Base-by-base conservation (phyloP, 83 land plant genomes). In the Diphasiastrum complanatum region DNA sequence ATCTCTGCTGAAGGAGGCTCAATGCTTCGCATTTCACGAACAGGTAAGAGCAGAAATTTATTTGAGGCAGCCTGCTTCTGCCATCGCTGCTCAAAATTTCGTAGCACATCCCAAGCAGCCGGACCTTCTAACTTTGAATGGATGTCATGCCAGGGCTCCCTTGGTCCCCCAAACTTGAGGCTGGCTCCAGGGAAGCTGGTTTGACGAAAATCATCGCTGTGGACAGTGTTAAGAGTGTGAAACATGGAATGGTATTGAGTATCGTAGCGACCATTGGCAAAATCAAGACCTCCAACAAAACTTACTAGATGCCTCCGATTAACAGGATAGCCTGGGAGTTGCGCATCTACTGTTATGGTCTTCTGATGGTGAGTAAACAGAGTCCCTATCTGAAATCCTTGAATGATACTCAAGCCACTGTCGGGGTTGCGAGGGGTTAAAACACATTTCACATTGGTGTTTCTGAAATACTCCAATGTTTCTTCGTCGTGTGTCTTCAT, bases 81-180 rank as follows among this genome's bases (percentile, higher is more conserved):
- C 62, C 62, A 60, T 37, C 62, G 4, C 62, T 60, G 62, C 62
- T 60, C 62, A 43, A 60, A 60, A 19, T 60, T 60, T 24, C 4
- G 36, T 26, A 60, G 5, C 14, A 60, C 45, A 60, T 60, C 62
- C 62, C 62, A 60, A 11, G 62, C 62, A 5, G 36, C 38, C 11
- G 62, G 62, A 33, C 62, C 62, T 37, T 60, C 62, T 5, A 60
- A 26, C 58, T 41, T 46, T 5, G 62, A 33, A 60, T 60, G 62
- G 20, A 60, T 60, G n/a, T 60, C 62, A 41, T 60, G 62, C 62
- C 62, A 60, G 2, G 62, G 62, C 59, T 46, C 62, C 55, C 62
- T 60, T 2, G 62, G 62, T 4, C 62, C 62, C 2, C 62, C 62
- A 19, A 33, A 24, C 10, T 35, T 60, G 58, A 60, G 16, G 4